Evolutionary conservation across 2,329 filamentous ascomycete species (phyloP).

Genomic region (Truncatella angustata): DNA sequence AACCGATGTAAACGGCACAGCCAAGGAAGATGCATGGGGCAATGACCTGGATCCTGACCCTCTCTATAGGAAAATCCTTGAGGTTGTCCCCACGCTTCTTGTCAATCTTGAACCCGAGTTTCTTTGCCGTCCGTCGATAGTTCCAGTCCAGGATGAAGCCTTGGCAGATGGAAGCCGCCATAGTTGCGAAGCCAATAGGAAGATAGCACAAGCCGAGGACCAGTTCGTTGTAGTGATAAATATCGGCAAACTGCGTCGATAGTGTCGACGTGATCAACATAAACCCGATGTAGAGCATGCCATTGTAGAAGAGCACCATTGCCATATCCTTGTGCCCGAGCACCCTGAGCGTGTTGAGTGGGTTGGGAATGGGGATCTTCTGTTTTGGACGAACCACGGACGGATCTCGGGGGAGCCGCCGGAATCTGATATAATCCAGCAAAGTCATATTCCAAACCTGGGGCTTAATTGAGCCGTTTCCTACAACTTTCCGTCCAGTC

Average conservation of each 20-base stretch:
- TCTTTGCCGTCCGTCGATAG: slow-evolving; percentile 65
- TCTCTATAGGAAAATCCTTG: slow-evolving; percentile 52
- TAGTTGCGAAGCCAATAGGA: slow-evolving; percentile 51
- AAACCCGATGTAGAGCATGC: slow-evolving; percentile 55
- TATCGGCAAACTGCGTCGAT: slow-evolving; percentile 47
- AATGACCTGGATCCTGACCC: slow-evolving; percentile 52
- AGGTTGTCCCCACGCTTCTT: slow-evolving; percentile 55
- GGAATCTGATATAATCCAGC: slow-evolving; percentile 44
- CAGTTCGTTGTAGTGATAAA: slow-evolving; percentile 50
- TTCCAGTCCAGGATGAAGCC: slow-evolving; percentile 65
- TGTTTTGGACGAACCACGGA: slow-evolving; percentile 31
- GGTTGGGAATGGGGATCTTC: slow-evolving; percentile 54
- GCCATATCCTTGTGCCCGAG: slow-evolving; percentile 58
- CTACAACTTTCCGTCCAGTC: slow-evolving; percentile 58
- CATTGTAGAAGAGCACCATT: slow-evolving; percentile 50
- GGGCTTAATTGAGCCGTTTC: slow-evolving; percentile 60
- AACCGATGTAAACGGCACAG: slow-evolving; percentile 50
- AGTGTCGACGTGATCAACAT: slow-evolving; percentile 53
- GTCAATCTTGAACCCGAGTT: slow-evolving; percentile 59
- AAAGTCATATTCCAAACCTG: slow-evolving; percentile 57
- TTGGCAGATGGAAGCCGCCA: slow-evolving; percentile 46
- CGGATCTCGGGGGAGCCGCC: slow-evolving; percentile 31
- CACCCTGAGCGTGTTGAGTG: slow-evolving; percentile 51
- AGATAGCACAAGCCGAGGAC: slow-evolving; percentile 54
- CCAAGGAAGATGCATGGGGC: slow-evolving; percentile 55